Evolutionary conservation across 2,329 filamentous ascomycete species (phyloP), one percentile per base, ranked within the genome.

Genomic region (Fusarium sp.): DNA sequence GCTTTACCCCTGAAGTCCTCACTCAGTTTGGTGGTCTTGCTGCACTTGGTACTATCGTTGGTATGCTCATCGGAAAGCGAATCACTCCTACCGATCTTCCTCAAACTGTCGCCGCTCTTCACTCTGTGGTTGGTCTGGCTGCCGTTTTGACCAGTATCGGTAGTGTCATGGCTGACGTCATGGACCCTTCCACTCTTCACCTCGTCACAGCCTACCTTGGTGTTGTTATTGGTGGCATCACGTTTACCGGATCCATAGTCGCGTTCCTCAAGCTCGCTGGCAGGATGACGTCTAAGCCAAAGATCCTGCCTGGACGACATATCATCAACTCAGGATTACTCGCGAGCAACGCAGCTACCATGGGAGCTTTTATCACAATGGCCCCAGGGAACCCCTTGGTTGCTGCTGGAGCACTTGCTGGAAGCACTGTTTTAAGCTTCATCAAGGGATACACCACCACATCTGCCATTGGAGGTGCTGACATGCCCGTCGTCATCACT

Each of bases 401-500:
- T 74, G 95, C 94, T 13, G 94, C 94, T 2, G 90, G 90, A 2
- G 95, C 93, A 51, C 85, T 97, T 3, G 90, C 91, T 33, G 93
- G 92, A 45, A 97, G 93, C 79, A 91, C 94, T 0, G 85, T 89
- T 0, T 85, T 98, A 31, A 95, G 93, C 69, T 97, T 97, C 81
- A 84, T 93, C 70, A 96, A 97, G 81, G 95, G 95, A 13, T 97
- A 90, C 79, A 97, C 94, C 0, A 97, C 94, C 0, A 97, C 95
- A 0, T 89, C 94, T 5, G 94, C 94, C 1, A 97, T 98, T 78
- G 95, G 95, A 28, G 95, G 94, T n/a, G 94, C 94, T 18, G 95
- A 98, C 79, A 97, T 97, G 94, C 94, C 92, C 20, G 94, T 97
- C 10, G 94, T 96, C 38, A 97, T 97, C 72, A 97, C 94, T 0